These are phyloP conservation scores for Batkoa obscura DNA, from an alignment of 371 early-diverging fungal genomes.

Conservation along the genomic window DNA sequence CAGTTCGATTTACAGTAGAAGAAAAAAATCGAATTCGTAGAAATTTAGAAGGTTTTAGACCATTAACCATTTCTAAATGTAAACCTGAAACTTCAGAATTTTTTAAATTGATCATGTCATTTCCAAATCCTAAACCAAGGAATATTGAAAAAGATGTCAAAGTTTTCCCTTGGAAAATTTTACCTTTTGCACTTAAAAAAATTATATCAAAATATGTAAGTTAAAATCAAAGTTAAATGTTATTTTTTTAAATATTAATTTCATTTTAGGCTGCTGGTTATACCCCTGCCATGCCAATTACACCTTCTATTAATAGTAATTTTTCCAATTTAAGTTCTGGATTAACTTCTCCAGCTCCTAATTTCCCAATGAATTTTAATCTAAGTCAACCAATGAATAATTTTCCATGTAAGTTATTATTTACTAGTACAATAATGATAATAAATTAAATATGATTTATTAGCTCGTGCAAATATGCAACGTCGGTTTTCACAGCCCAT, in stretches of 20 bases:
- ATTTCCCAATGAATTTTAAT: too few species aligned
- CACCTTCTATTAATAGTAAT: too few species aligned
- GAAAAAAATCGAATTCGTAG: constrained; percentile 73
- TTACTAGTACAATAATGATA: background rate
- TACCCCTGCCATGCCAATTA: background rate
- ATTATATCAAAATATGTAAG: constrained; percentile 41
- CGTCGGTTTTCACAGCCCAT: constrained; percentile 4
- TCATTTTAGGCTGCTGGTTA: constrained; percentile 1
- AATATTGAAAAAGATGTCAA: constrained; percentile 77
- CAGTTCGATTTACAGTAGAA: constrained; percentile 54
- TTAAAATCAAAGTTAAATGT: too few species aligned
- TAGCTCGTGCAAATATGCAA: constrained; percentile 5
- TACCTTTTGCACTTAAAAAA: constrained; percentile 45
- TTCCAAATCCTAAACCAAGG: constrained; percentile 61
- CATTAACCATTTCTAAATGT: constrained; percentile 54
- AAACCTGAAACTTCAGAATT: constrained; percentile 54
- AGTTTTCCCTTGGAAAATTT: constrained; percentile 53
- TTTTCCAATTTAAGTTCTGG: constrained; percentile 1
- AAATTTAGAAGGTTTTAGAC: constrained; percentile 63
- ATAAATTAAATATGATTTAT: background rate
- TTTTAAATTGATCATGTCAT: constrained; percentile 62
- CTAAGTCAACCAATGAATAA: too few species aligned
- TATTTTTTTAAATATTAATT: background rate
- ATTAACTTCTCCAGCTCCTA: background rate
- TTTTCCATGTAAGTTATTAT: too few species aligned